Evolutionary conservation across 2,329 filamentous ascomycete species (phyloP).

Genomic region (Phialophora expanda): DNA sequence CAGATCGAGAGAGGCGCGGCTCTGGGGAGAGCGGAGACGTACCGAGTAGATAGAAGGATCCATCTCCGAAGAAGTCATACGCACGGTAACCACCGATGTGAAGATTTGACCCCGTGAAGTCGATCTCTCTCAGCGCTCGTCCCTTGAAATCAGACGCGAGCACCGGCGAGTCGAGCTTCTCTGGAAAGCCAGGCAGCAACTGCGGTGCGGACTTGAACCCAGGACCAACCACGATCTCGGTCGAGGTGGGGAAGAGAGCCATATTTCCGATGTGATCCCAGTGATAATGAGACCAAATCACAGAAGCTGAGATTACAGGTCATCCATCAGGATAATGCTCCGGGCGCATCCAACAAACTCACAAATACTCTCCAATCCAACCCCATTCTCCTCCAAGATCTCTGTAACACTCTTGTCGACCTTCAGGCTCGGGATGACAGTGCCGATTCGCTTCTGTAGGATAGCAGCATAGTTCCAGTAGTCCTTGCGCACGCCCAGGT

Average conservation of each 20-base stretch:
- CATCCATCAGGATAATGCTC: conserved; percentile 11
- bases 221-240: conserved; percentile 59
- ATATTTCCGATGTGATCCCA: conserved; percentile 59
- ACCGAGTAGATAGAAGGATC: conserved; percentile 53
- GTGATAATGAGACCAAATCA: conserved; percentile 43
- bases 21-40: conserved; percentile 5
- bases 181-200: conserved; percentile 56
- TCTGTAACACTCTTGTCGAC: conserved; percentile 34
- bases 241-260: conserved; percentile 53
- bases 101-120: conserved; percentile 35
- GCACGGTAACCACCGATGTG: conserved; percentile 47
- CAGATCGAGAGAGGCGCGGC: neutral
- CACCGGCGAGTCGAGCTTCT: conserved; percentile 45
- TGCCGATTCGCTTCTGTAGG: conserved; percentile 24
- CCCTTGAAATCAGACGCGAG: conserved; percentile 45
- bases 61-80: conserved; percentile 51
- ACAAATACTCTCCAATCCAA: conserved; percentile 30
- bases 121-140: conserved; percentile 38
- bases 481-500: conserved; percentile 45
- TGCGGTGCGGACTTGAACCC: conserved; percentile 51
- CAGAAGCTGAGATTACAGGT: conserved; percentile 26
- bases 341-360: conserved; percentile 3
- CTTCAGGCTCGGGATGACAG: conserved; percentile 33
- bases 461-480: conserved; percentile 37
- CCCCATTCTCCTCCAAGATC: conserved; percentile 32